Base-by-base conservation (phyloP, 2,329 filamentous ascomycete genomes). In the Atkinsonella hypoxylon region DNA sequence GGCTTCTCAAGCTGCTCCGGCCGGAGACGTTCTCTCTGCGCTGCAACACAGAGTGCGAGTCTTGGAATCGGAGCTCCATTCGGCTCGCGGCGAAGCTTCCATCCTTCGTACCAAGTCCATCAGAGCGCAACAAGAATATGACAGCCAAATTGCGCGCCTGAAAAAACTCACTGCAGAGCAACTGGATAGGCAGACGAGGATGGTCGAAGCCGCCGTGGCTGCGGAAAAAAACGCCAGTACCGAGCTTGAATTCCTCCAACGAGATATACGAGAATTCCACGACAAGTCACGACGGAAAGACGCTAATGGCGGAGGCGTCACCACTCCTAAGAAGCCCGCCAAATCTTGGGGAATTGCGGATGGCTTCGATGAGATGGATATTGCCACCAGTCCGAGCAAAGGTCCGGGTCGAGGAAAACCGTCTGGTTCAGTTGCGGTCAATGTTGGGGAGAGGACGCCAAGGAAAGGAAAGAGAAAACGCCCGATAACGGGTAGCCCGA, bases 31-130 rank as follows among this genome's bases (percentile, higher is more conserved):
- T 26, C 53, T 75, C 6, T 63, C 71, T 3, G 67, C 71, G 0
- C 65, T 81, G 2, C 75, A 79, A 56, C 74, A 76, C 31, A 73
- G 76, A 38, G 65, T 82, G 34, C 66, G 68, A 8, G 69, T 72
- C 1, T 69, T 83, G 3, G 73, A 78, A 56, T 67, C 75, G 6
- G 78, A 81, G 47, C 72, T 84, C 15, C 73, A 73, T 49, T 75
- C 77, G 2, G 85, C 86, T 57, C 72, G 78, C 17, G 87, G 87
- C 47, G 86, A 90, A 62, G 81, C 82, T 30, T 76, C 84, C 47
- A 89, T 90, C 53, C 74, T 90, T n/a, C 79, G 87, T 34, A 77
- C 78, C 53, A 87, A 87, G 53, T 75, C 81, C 40, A 77, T 83
- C 47, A 83, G 80, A 58, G 70, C 74, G 0, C 71, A 73, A 15